Base-by-base conservation (phyloP, 345 rosid genomes). In the Citrus trifoliata region DNA sequence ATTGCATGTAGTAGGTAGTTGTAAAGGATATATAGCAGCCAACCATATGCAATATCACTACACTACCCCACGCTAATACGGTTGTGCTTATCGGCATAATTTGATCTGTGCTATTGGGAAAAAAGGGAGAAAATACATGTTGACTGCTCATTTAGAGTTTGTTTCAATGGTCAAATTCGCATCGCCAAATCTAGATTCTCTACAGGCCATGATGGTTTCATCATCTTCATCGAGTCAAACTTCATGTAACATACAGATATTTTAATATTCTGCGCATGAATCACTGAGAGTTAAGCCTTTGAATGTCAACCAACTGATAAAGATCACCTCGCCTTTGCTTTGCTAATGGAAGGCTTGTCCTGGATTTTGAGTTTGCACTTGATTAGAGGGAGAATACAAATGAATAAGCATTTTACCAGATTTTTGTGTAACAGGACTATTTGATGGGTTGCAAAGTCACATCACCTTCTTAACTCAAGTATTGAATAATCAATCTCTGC, bases 401-500 rank as follows among this genome's bases (percentile, higher is more conserved):
- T 10, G 18, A 70, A 5, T 14, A 67, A 53, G 22, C 58, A 53
- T 53, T 53, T 18, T 53, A 53, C 7, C n/a, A 19, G 58, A 53
- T 4, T 53, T 53, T 53, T 53, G 58, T 53, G 14, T 9, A 21
- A 63, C 28, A 10, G 32, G 25, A 28, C 40, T 35, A 70, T 67
- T 32, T 59, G 10, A 10, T 37, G 28, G 38, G 25, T 25, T 35
- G 79, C 63, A 74, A 30, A 68, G 63, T 46, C n/a, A 32, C 16
- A 51, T 79, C 78, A 96, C 99, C 97, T 90, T 83, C 94, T 89
- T 80, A 78, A 86, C 70, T 94, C 93, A 81, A 94, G 83, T 35
- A 78, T n/a, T 1, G 98, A 91, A 82, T 91, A 94, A 87, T 94
- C 98, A 37, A 93, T 89, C 86, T 93, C 98, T 1, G 94, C 90